These are phyloP conservation scores for Magnusiomyces tetraspermus DNA, from an alignment of 1,139 yeast species.

Conservation along the genomic window DNA sequence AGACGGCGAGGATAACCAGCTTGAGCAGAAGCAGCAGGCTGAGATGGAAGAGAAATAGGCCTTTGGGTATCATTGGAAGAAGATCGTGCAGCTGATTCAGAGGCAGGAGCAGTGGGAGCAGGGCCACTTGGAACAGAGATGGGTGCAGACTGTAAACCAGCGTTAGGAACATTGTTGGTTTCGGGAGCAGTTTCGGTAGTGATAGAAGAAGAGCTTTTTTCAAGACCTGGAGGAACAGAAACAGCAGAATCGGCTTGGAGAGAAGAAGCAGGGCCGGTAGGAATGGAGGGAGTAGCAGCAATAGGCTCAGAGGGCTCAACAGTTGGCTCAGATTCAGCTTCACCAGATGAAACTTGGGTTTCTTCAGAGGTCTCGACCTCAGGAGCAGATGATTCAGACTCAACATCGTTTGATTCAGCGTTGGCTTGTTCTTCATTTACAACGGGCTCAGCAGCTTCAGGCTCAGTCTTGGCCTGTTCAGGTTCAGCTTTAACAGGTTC, in stretches of 20 bases:
- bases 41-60: constrained; percentile 17
- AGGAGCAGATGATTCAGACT: background rate
- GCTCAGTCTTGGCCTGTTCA: background rate
- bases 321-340: constrained; percentile 19
- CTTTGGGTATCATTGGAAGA: background rate
- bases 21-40: constrained; percentile 12
- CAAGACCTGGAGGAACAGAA: constrained; percentile 16
- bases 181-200: constrained; percentile 14
- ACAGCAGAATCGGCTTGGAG: constrained; percentile 15
- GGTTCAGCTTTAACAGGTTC: constrained; percentile 15
- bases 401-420: background rate
- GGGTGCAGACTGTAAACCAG: constrained; percentile 12
- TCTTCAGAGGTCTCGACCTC: constrained; percentile 10
- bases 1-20: constrained; percentile 25
- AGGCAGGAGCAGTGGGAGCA: constrained; percentile 15
- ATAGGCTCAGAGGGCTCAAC: constrained; percentile 9
- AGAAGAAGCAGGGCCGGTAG: constrained; percentile 17
- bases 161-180: constrained; percentile 13
- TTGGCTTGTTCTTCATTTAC: background rate
- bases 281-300: constrained; percentile 19
- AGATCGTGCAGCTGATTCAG: background rate
- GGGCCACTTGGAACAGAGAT: constrained; percentile 12
- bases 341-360: constrained; percentile 6
- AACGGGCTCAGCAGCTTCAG: background rate
- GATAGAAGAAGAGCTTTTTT: constrained; percentile 8